Evolutionary conservation across 768 basidiomycete species (phyloP).

Genomic region (Chalciporus chontae): DNA sequence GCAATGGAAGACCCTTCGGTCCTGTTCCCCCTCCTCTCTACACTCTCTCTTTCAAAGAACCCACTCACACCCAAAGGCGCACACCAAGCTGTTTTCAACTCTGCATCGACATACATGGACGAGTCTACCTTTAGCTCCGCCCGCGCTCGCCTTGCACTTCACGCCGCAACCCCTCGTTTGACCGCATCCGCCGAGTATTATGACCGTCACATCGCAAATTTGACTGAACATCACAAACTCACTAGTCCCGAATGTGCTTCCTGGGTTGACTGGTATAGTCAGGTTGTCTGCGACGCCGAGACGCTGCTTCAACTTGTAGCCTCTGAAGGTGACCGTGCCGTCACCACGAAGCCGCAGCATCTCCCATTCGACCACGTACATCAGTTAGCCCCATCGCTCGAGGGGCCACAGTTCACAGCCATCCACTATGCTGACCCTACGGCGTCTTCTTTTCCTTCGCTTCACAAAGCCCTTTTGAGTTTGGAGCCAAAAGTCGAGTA

Average conservation of each 20-base stretch:
- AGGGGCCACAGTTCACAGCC: conserved; percentile 56
- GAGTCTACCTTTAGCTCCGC: conserved; percentile 51
- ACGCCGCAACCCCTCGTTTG: conserved; percentile 75
- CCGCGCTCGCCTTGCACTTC: conserved; percentile 71
- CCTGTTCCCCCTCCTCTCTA: conserved; percentile 71
- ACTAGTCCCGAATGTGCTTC: conserved; percentile 45
- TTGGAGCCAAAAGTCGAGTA: conserved; percentile 58
- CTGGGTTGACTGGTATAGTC: conserved; percentile 86
- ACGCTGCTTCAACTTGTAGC: conserved; percentile 52
- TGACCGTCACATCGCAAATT: conserved; percentile 31
- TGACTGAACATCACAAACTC: conserved; percentile 25
- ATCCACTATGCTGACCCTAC: conserved; percentile 73
- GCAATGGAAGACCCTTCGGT: conserved; percentile 64
- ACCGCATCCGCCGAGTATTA: conserved; percentile 84
- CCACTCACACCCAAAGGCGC: conserved; percentile 43
- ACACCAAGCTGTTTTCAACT: conserved; percentile 38
- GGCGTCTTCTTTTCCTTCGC: conserved; percentile 62
- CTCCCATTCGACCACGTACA: conserved; percentile 79
- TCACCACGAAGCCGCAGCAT: conserved; percentile 30
- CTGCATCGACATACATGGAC: conserved; percentile 43
- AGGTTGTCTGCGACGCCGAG: conserved; percentile 65
- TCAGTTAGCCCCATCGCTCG: conserved; percentile 44
- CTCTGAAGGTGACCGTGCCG: conserved; percentile 39
- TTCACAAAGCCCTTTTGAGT: conserved; percentile 64
- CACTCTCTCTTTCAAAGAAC: conserved; percentile 51